These are phyloP conservation scores for Firmiana major DNA, from an alignment of 345 rosid species.

Conservation along the genomic window DNA sequence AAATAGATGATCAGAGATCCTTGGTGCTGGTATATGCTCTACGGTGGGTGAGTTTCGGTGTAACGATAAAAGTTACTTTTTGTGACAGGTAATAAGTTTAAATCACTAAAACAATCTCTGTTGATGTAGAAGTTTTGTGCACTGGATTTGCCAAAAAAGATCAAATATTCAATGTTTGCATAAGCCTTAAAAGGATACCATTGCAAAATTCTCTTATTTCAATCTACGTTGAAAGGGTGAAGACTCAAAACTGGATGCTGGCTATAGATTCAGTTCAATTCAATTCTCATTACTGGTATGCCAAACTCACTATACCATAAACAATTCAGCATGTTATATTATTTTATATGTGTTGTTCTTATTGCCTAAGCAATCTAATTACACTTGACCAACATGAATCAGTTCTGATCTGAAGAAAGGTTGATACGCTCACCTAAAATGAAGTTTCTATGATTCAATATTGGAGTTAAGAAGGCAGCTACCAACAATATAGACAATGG, in stretches of 20 bases:
- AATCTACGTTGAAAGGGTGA: neutral
- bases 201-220: neutral
- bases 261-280: too few relatives aligned
- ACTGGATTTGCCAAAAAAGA: too few relatives aligned
- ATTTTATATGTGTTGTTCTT: neutral
- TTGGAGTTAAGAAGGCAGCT: slow-evolving; percentile 12
- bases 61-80: too few relatives aligned
- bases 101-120: too few relatives aligned
- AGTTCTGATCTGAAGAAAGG: neutral
- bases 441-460: neutral
- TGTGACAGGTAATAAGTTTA: too few relatives aligned
- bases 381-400: neutral
- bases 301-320: neutral
- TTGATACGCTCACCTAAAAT: neutral
- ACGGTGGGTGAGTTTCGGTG: too few relatives aligned
- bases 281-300: neutral
- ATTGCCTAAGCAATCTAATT: too few relatives aligned
- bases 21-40: too few relatives aligned
- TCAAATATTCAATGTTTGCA: neutral
- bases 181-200: neutral
- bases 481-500: slow-evolving; percentile 2
- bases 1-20: neutral
- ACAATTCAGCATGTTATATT: neutral
- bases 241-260: neutral
- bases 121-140: too few relatives aligned